Conservation (phyloP, 768 basidiomycete species). For the Mycena filopes region DNA sequence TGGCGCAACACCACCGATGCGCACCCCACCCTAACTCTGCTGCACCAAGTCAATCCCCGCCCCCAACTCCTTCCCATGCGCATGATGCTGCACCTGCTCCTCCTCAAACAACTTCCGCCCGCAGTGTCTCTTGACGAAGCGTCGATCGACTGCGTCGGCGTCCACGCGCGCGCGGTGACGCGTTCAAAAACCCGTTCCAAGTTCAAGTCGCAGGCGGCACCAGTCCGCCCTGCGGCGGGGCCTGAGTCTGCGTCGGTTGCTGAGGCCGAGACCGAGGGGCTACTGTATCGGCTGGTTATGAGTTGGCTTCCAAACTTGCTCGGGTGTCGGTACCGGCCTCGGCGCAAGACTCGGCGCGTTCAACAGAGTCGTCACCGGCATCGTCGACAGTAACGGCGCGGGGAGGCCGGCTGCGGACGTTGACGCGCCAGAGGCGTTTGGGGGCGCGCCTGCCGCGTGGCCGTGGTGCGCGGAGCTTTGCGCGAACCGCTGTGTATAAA, state of each 20-base stretch:
- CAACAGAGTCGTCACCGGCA: too few species aligned
- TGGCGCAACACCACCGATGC: too few species aligned
- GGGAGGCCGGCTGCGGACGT: too few species aligned
- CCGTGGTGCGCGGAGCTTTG: constrained; percentile 73
- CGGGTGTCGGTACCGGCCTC: constrained; percentile 6
- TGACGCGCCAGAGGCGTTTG: constrained; percentile 42
- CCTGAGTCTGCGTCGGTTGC: too few species aligned
- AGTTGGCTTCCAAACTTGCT: constrained; percentile 9
- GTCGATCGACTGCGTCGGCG: constrained; percentile 60
- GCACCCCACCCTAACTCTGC: constrained; percentile 37
- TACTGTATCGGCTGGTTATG: constrained; percentile 15
- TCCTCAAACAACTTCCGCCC: constrained; percentile 79
- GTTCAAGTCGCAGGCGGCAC: constrained; percentile 55
- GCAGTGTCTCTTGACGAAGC: too few species aligned
- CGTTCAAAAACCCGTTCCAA: constrained; percentile 78
- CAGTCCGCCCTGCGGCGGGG: constrained; percentile 7
- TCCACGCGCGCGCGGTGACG: constrained; percentile 60
- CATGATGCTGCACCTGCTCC: constrained; percentile 62
- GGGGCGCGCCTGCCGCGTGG: constrained; percentile 46
- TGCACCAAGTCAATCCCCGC: constrained; percentile 59
- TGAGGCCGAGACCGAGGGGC: too few species aligned
- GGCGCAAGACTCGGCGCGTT: constrained; percentile 9
- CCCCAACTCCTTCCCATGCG: constrained; percentile 37
- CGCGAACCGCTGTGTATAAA: constrained; percentile 66
- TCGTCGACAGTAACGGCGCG: too few species aligned